Conservation (phyloP, 148 eudicot species). For the Diospyros kaki region DNA sequence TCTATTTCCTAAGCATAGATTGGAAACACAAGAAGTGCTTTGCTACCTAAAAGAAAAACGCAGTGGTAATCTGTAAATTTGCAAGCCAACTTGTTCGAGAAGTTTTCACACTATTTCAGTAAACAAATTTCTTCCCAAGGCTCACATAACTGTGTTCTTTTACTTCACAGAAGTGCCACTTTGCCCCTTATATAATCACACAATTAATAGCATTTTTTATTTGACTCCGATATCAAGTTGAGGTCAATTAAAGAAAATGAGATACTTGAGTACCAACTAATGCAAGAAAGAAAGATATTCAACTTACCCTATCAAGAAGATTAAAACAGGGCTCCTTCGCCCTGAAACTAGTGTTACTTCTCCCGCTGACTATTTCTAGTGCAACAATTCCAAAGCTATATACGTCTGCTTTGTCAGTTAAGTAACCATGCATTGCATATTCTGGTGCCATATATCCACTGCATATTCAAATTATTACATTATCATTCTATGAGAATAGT, state of each 20-base stretch:
- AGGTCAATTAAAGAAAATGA: background rate
- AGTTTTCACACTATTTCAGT: no score
- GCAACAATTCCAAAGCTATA: conserved; percentile 42
- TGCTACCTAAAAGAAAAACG: no score
- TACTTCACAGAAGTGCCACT: no score
- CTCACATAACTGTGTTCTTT: no score
- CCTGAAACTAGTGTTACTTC: conserved; percentile 19
- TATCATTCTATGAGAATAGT: no score
- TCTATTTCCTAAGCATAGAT: no score
- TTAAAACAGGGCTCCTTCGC: conserved; percentile 21
- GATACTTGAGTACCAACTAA: background rate
- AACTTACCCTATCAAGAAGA: conserved; percentile 41
- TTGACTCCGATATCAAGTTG: background rate
- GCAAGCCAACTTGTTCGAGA: no score
- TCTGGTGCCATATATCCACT: conserved; percentile 60
- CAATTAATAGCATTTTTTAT: no score
- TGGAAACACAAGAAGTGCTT: no score
- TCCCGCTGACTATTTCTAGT: conserved; percentile 33
- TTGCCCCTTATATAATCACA: no score
- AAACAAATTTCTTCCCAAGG: no score
- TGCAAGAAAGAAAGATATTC: background rate
- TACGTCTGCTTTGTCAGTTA: conserved; percentile 44
- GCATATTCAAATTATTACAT: background rate
- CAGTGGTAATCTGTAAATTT: no score
- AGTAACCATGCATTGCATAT: conserved; percentile 43